Evolutionary conservation across 139 green algal species (phyloP), one percentile per base, ranked within the genome.

Genomic region (Microglena sp.): DNA sequence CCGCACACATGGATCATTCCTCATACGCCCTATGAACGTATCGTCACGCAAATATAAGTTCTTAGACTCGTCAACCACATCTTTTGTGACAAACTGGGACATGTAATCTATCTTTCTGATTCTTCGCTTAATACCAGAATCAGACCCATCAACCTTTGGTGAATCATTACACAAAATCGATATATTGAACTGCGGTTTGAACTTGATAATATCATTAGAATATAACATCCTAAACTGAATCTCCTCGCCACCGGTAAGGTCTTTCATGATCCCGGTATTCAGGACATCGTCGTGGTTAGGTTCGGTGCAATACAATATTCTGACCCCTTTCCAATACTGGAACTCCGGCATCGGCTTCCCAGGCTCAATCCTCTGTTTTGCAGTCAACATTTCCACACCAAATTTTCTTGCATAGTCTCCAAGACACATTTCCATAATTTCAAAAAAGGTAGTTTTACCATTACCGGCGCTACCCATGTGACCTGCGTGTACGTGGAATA

Each of bases 281-380:
- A 63, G 11, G 5, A 35, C 18, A 8, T 63, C 56, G 8, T 36
- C n/a, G 7, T 8, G 8, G n/a, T 63, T 63, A 5, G 56, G 56
- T 44, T 63, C 56, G 28, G 56, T 63, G 28, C 56, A 63, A 43
- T 63, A 63, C 28, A 63, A n/a, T 8, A 63, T 36, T 27, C 56
- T 27, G 7, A 11, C 27, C 21, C 56, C 27, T 24, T 43, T 8
- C 56, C 56, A 63, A 21, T 63, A n/a, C 28, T 63, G 7, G 21
- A 30, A 63, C n/a, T 45, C 28, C 6, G 56, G 56, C 56, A 63
- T 63, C 28, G 56, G 56, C 43, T 43, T 36, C 36, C 56, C 28
- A 15, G 30, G 8, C 27, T 63, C 56, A 11, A 24, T 43, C 11
- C 56, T n/a, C 6, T 63, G 8, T 29, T 63, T 63, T 6, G 28